phyloP scores from a whole-genome alignment of 495 filamentous ascomycete species.

The Filosporella fistucella region DNA sequence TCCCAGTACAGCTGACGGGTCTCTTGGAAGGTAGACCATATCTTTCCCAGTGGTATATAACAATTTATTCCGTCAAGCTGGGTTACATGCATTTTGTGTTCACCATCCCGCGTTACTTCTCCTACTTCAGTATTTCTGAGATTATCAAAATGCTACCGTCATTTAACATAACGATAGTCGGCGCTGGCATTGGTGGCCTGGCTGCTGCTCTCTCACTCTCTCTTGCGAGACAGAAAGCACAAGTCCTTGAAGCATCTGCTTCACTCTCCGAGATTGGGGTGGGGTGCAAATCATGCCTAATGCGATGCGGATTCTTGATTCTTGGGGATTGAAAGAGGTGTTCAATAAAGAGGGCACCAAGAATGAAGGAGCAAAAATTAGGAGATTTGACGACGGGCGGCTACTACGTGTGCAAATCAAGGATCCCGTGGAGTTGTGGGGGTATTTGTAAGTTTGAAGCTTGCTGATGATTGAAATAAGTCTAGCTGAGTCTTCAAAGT shows the following conservation, averaged over 20 bases:
- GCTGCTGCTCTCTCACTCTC: slow-evolving; percentile 1
- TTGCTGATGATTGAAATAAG: neutral
- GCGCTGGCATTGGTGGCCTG: slow-evolving; percentile 6
- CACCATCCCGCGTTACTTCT: too few species aligned
- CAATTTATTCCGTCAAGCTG: too few species aligned
- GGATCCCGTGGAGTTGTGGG: neutral
- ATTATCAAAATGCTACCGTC: too few species aligned
- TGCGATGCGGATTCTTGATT: slow-evolving; percentile 1
- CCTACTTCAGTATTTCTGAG: too few species aligned
- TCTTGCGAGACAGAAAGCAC: neutral
- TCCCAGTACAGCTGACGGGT: too few species aligned
- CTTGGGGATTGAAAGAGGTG: neutral
- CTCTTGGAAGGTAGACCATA: too few species aligned
- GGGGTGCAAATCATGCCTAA: slow-evolving; percentile 2
- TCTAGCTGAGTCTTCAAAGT: neutral
- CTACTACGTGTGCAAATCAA: neutral
- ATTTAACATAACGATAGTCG: slow-evolving; percentile 3
- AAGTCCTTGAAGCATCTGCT: slow-evolving; percentile 2
- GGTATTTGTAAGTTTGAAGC: neutral
- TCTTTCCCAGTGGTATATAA: too few species aligned
- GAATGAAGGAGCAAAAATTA: neutral
- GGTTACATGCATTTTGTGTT: too few species aligned
- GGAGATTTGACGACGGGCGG: slow-evolving; percentile 11
- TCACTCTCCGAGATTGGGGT: slow-evolving; percentile 3
- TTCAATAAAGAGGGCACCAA: neutral